Conservation (phyloP, 192 early-diverging fungal genomes). For the Backusella tarrabulga region DNA sequence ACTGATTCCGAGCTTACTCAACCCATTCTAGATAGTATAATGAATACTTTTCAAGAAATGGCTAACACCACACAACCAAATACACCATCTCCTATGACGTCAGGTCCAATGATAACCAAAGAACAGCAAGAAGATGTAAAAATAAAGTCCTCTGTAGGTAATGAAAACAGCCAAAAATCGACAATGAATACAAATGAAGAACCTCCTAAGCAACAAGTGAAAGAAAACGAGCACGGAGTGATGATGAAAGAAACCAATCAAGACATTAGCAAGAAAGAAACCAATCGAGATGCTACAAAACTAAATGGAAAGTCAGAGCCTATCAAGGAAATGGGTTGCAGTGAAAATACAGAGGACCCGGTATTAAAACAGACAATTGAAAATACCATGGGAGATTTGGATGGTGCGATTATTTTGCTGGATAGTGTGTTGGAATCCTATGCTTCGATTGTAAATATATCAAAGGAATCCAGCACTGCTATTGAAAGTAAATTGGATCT, state of each 20-base stretch:
- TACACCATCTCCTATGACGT: not conserved
- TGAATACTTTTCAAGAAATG: not conserved
- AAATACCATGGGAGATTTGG: constrained; percentile 1
- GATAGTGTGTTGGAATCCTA: constrained; percentile 13
- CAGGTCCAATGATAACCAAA: not conserved
- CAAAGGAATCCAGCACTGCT: not conserved
- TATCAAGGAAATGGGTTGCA: not conserved
- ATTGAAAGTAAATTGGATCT: constrained; percentile 12
- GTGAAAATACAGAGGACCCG: not conserved
- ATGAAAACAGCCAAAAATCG: not conserved
- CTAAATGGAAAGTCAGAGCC: not conserved
- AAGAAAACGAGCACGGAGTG: not conserved
- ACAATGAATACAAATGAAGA: not conserved
- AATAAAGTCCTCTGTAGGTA: not conserved
- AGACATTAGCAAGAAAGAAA: not conserved
- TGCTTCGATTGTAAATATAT: not conserved
- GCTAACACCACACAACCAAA: not conserved
- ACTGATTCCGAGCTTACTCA: not conserved
- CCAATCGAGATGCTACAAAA: not conserved
- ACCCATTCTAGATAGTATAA: not conserved
- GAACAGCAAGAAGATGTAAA: too few species aligned
- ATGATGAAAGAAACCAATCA: not conserved
- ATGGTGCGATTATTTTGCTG: not conserved
- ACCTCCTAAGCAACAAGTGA: not conserved
- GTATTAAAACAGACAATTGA: not conserved